Evolutionary conservation across 2,329 filamentous ascomycete genomes (phyloP).

Genomic region (Paracamarosporium sp.): DNA sequence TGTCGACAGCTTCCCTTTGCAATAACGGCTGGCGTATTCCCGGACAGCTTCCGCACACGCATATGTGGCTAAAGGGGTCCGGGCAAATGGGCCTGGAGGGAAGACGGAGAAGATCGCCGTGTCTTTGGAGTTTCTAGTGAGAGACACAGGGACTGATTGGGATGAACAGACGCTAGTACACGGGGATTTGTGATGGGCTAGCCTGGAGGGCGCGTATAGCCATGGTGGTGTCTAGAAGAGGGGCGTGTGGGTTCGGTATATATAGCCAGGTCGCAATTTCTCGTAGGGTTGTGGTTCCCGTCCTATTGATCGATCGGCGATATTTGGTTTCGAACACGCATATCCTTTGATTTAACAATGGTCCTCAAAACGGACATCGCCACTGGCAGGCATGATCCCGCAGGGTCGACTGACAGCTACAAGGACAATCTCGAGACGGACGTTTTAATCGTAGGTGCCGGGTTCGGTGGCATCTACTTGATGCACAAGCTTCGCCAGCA

Average conservation of each 20-base stretch:
- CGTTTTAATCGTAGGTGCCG: slow-evolving; percentile 49
- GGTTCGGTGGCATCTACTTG: slow-evolving; percentile 51
- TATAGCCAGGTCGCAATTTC: background rate
- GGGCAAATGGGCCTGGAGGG: background rate
- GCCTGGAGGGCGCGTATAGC: background rate
- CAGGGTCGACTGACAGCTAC: slow-evolving; percentile 37
- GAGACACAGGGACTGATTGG: background rate
- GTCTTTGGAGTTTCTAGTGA: background rate
- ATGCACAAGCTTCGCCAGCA: slow-evolving; percentile 51
- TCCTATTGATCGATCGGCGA: background rate
- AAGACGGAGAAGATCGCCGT: background rate
- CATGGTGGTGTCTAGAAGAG: background rate
- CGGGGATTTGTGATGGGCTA: background rate
- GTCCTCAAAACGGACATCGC: slow-evolving; percentile 41
- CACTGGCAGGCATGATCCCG: slow-evolving; percentile 27
- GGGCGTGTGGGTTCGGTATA: slow-evolving; percentile 2
- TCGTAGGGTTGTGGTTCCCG: background rate
- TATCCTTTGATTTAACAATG: slow-evolving; percentile 21
- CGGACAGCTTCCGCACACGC: slow-evolving; percentile 4
- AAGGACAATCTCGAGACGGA: slow-evolving; percentile 45
- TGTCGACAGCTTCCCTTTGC: background rate
- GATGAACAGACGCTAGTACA: background rate
- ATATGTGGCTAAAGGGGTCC: background rate
- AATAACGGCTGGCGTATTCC: slow-evolving; percentile 1
- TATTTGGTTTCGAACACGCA: background rate